These are phyloP conservation scores for Bruguiera gymnorhiza DNA, from an alignment of 345 rosid genomes.

Conservation along the genomic window DNA sequence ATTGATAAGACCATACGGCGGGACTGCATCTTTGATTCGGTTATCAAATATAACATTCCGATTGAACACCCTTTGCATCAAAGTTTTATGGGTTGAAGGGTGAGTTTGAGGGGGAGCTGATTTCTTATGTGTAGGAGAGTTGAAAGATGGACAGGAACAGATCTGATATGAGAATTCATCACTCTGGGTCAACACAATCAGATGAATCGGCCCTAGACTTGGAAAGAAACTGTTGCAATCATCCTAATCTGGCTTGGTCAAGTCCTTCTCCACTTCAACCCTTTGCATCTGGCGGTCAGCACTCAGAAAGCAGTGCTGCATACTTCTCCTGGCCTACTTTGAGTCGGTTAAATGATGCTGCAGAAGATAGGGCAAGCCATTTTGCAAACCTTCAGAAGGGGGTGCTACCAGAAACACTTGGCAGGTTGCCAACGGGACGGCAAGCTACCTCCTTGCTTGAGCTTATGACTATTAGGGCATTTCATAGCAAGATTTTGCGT, in stretches of 20 bases:
- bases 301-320: conserved; percentile 77
- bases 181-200: conserved; percentile 56
- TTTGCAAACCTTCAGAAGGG: conserved; percentile 93
- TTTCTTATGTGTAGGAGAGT: conserved; percentile 33
- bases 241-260: conserved; percentile 41
- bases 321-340: conserved; percentile 96
- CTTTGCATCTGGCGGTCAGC: conserved; percentile 73
- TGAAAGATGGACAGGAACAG: conserved; percentile 50
- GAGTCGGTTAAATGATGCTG: conserved; percentile 74
- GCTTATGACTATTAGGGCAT: conserved; percentile 95
- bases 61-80: background rate
- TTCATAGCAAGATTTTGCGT: conserved; percentile 84
- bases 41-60: background rate
- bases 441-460: conserved; percentile 84
- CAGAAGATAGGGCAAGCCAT: conserved; percentile 90
- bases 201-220: conserved; percentile 69
- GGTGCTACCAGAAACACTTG: conserved; percentile 70
- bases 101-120: conserved; percentile 19
- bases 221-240: conserved; percentile 54
- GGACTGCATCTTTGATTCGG: background rate
- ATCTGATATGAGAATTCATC: conserved; percentile 43
- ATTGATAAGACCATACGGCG: background rate
- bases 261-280: conserved; percentile 62
- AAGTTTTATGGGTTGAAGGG: background rate
- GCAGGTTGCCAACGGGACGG: conserved; percentile 73